Percentiles rank a stretch among this genome's conserved stretches.
phyloP scores from a whole-genome alignment of 257 asterid species.

The Thymus quinquecostatus region DNA sequence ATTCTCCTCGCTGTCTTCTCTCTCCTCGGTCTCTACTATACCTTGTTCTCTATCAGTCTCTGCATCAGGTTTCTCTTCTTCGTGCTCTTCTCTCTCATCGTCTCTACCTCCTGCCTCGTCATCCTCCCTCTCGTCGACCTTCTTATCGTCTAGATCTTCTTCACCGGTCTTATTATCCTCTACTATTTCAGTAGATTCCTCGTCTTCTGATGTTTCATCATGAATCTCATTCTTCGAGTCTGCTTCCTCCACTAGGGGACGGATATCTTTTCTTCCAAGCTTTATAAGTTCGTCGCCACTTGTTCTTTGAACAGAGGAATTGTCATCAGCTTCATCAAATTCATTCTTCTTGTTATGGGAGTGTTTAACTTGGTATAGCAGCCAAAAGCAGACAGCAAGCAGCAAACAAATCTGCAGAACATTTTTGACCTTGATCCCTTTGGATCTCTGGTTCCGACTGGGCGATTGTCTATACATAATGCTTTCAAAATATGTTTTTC shows the following conservation, averaged over 20 bases:
- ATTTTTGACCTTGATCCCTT: constrained; percentile 65
- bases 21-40: constrained; percentile 50
- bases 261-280: constrained; percentile 78
- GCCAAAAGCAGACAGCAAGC: constrained; percentile 88
- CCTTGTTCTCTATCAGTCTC: constrained; percentile 60
- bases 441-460: constrained; percentile 75
- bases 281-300: constrained; percentile 39
- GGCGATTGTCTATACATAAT: constrained; percentile 80
- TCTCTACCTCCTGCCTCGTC: constrained; percentile 48
- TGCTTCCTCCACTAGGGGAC: constrained; percentile 42
- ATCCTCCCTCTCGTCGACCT: constrained; percentile 55
- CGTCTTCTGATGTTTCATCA: constrained; percentile 51
- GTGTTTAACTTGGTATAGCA: constrained; percentile 88
- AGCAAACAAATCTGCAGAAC: constrained; percentile 73
- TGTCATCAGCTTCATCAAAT: constrained; percentile 62
- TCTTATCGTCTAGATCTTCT: constrained; percentile 52
- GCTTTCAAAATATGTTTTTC: constrained; percentile 25
- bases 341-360: constrained; percentile 79
- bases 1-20: constrained; percentile 48
- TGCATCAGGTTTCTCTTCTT: constrained; percentile 61
- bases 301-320: constrained; percentile 31
- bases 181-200: constrained; percentile 48
- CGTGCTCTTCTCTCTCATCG: constrained; percentile 58
- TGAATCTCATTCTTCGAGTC: constrained; percentile 36
- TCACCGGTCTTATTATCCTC: constrained; percentile 56